phyloP scores from a whole-genome alignment of 495 filamentous ascomycete species.

The Tricharina praecox region DNA sequence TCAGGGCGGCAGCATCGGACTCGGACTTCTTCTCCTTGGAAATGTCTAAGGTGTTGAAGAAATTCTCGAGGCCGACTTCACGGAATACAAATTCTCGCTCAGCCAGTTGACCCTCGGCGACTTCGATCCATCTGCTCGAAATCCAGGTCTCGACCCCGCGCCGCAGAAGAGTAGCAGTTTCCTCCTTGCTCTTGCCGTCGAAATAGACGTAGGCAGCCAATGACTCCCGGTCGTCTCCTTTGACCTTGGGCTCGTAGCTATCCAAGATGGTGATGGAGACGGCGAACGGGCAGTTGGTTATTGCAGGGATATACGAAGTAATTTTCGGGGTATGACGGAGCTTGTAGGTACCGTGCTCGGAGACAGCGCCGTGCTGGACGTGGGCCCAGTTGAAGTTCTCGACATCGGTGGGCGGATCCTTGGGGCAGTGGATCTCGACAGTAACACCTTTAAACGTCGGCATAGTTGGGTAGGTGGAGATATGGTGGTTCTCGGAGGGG shows the following conservation, averaged over 20 bases:
- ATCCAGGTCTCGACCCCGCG: constrained; percentile 98
- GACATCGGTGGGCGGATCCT: constrained; percentile 20
- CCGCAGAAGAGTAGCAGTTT: constrained; percentile 83
- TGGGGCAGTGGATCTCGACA: constrained; percentile 24
- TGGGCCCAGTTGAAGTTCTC: constrained; percentile 26
- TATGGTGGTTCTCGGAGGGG: no score
- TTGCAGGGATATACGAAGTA: constrained; percentile 79
- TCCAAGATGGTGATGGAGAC: constrained; percentile 88
- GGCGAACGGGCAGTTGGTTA: constrained; percentile 65
- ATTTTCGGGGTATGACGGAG: constrained; percentile 81
- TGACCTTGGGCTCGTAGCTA: constrained; percentile 80
- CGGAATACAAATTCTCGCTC: constrained; percentile 96
- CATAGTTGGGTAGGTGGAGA: constrained; percentile 11
- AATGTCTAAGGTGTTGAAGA: constrained; percentile 86
- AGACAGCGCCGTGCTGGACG: constrained; percentile 45
- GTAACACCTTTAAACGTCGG: constrained; percentile 27
- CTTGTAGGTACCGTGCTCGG: constrained; percentile 87
- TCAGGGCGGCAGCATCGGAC: constrained; percentile 40
- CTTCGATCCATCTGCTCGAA: constrained; percentile 91
- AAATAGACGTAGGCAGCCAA: constrained; percentile 99
- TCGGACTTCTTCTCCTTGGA: constrained; percentile 76
- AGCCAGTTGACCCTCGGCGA: constrained; percentile 78
- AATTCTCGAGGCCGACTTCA: constrained; percentile 87
- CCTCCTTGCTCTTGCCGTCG: constrained; percentile 85
- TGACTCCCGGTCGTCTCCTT: constrained; percentile 39